A percentile compares a stretch with the other conserved stretches of the same genome.
Evolutionary conservation across 371 early-diverging fungal genomes (phyloP).

Genomic region (Paraphysoderma sedebokerense): DNA sequence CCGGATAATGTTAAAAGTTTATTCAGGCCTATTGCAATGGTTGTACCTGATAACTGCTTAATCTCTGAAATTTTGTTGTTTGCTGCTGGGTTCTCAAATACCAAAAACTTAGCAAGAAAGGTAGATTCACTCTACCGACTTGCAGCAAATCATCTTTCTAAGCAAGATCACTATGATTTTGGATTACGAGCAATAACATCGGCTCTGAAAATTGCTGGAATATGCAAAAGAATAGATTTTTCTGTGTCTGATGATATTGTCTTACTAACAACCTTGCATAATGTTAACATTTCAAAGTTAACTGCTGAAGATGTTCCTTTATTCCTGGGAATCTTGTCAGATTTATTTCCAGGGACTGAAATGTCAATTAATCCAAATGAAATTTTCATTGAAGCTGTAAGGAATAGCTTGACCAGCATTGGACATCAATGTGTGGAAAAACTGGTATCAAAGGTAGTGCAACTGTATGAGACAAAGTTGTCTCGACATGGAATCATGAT

Average conservation of each 20-base stretch:
- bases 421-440: slow-evolving; percentile 11
- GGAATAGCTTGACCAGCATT: neutral
- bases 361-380: neutral
- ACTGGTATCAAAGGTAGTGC: slow-evolving; percentile 20
- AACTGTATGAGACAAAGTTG: slow-evolving; percentile 30
- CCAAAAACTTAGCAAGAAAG: slow-evolving; percentile 25
- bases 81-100: slow-evolving; percentile 36
- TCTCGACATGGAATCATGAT: slow-evolving; percentile 30
- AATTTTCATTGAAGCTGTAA: slow-evolving; percentile 1
- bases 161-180: slow-evolving; percentile 39
- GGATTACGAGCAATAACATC: slow-evolving; percentile 32
- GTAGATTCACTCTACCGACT: slow-evolving; percentile 31
- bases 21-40: slow-evolving; percentile 38
- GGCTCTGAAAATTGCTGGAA: slow-evolving; percentile 22
- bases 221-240: slow-evolving; percentile 16
- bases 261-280: slow-evolving; percentile 19
- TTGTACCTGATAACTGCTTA: slow-evolving; percentile 30
- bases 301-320: slow-evolving; percentile 28
- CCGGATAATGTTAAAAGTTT: slow-evolving; percentile 35
- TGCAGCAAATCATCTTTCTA: slow-evolving; percentile 29
- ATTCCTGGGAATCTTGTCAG: slow-evolving; percentile 27
- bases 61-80: slow-evolving; percentile 40
- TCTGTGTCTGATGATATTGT: slow-evolving; percentile 23
- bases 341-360: slow-evolving; percentile 31
- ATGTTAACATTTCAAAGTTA: slow-evolving; percentile 32